Evolutionary conservation across 73 alveolate genomes (phyloP), one percentile per base, ranked within the genome.

Genomic region (Diophrys appendiculata): DNA sequence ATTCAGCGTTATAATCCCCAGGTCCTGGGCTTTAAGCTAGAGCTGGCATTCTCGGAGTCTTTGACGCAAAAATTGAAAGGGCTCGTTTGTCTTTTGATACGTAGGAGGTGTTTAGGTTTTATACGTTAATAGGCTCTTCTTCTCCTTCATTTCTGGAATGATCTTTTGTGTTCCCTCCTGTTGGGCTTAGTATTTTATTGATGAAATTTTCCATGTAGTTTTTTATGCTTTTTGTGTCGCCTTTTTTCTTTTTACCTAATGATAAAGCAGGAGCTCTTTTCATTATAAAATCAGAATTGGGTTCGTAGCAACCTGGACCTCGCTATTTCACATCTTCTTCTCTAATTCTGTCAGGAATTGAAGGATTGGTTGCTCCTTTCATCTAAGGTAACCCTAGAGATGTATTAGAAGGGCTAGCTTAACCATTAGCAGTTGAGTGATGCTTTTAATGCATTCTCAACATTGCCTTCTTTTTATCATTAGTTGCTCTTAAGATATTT

Each of bases 301-400:
- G 89, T 22, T 81, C 64, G 53, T 81, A 81, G 0, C 60, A 69
- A 0, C 83, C 82, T 29, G 89, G 89, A 0, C 89, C 89, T 33
- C 33, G 1, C 29, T 52, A 8, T 24, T n/a, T 52, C 0, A 27
- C 22, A 30, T 54, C 26, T 22, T 23, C 72, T 54, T 71, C 25
- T 33, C 80, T 81, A 0, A 78, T 79, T 76, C 34, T 3, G 72
- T 77, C 31, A 8, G 89, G 89, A 30, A 81, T 81, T 5, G 89
- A 72, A 26, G 89, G 89, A 29, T 67, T 23, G n/a, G 26, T 60
- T 5, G 71, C 30, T 60, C 60, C 60, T 18, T 43, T 43, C n/a
- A 18, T 18, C 5, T 5, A 5, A 11, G 60, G 60, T 18, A 43
- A 43, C 18, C 60, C 60, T 11, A 11, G 5, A 43, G 18, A 43